A percentile compares a stretch with the other conserved stretches of the same genome.
Conservation (phyloP, 805 yeast genomes). For the Martiniozyma abietophila region DNA sequence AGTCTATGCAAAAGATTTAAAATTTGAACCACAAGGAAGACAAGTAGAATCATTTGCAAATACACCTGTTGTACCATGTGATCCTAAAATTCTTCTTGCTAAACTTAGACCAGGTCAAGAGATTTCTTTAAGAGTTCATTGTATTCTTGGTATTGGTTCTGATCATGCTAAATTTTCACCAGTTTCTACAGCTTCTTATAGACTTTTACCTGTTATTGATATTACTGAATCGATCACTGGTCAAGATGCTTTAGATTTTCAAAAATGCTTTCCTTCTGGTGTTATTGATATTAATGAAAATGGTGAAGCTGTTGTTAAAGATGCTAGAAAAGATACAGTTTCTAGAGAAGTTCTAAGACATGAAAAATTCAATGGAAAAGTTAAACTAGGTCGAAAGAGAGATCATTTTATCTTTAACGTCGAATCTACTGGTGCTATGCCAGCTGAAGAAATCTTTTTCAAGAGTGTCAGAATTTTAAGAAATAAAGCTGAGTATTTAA, state of each 20-base stretch:
- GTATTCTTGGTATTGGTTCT: conserved; percentile 75
- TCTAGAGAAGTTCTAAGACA: conserved; percentile 95
- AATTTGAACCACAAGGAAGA: conserved; percentile 85
- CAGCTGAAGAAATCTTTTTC: conserved; percentile 91
- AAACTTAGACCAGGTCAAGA: conserved; percentile 97
- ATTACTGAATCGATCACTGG: conserved; percentile 70
- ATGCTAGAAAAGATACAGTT: conserved; percentile 92
- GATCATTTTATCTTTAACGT: conserved; percentile 92
- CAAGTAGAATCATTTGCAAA: conserved; percentile 65
- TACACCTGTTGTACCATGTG: conserved; percentile 63
- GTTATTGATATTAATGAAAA: conserved; percentile 66
- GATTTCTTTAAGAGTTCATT: conserved; percentile 81
- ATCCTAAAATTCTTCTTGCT: conserved; percentile 84
- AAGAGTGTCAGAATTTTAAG: conserved; percentile 80
- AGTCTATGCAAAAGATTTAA: conserved; percentile 83
- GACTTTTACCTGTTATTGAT: conserved; percentile 82
- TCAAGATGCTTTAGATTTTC: conserved; percentile 66
- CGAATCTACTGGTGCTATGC: conserved; percentile 94
- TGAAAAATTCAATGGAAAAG: conserved; percentile 81
- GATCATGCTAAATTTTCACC: conserved; percentile 99
- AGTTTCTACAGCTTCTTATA: conserved; percentile 91
- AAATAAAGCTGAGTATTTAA: conserved; percentile 73
- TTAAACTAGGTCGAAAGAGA: conserved; percentile 82
- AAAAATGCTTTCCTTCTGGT: conserved; percentile 87
- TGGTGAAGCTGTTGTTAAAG: conserved; percentile 72